Conservation (phyloP, 2,329 filamentous ascomycete species). For the Penicillium verrucosum region DNA sequence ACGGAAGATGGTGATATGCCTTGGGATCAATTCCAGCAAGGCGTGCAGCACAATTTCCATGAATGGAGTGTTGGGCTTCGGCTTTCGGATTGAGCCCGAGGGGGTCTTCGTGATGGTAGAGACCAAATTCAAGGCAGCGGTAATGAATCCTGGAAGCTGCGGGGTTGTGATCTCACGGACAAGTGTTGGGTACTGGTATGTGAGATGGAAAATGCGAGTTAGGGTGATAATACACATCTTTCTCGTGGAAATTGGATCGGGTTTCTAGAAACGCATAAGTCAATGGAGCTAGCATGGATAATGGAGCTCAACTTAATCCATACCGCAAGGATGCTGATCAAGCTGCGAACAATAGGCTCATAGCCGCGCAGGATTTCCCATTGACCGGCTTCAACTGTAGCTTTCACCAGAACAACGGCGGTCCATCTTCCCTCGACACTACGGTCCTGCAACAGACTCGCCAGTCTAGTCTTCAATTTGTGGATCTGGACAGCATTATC, state of each 20-base stretch:
- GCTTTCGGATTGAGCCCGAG: constrained; percentile 34
- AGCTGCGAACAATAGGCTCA: constrained; percentile 71
- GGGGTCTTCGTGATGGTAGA: constrained; percentile 43
- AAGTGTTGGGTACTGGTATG: constrained; percentile 77
- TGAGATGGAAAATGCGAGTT: constrained; percentile 77
- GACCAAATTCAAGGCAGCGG: constrained; percentile 66
- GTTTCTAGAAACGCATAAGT: constrained; percentile 56
- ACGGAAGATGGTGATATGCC: constrained; percentile 79
- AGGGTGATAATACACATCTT: constrained; percentile 73
- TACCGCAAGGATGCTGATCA: constrained; percentile 72
- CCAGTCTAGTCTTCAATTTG: constrained; percentile 75
- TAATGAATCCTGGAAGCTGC: constrained; percentile 70
- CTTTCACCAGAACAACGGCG: constrained; percentile 75
- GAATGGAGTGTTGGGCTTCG: constrained; percentile 48
- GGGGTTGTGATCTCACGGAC: constrained; percentile 85
- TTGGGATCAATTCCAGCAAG: constrained; percentile 68
- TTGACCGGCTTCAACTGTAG: constrained; percentile 75
- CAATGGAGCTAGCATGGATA: background rate
- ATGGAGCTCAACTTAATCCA: constrained; percentile 12
- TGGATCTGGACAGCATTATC: constrained; percentile 71
- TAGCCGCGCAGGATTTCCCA: constrained; percentile 74
- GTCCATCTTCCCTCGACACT: constrained; percentile 72
- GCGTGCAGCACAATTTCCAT: constrained; percentile 68
- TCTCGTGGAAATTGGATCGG: constrained; percentile 71
- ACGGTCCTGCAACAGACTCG: constrained; percentile 73